Conservation (phyloP, 805 yeast genomes). For the Monosporozyma yasuniensis region DNA sequence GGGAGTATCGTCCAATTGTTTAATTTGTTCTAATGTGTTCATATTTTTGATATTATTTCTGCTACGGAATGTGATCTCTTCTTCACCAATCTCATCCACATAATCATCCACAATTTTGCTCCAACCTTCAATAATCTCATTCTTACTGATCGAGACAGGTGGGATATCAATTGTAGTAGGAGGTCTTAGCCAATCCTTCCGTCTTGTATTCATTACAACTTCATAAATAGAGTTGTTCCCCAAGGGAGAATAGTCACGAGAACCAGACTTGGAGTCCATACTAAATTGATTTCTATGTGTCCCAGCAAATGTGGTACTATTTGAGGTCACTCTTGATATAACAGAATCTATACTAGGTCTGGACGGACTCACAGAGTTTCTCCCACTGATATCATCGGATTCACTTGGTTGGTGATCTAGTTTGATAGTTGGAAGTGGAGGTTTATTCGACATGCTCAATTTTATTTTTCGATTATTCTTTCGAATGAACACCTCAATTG, state of each 20-base stretch:
- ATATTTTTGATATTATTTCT: slow-evolving; percentile 36
- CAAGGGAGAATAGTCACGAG: slow-evolving; percentile 28
- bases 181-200: slow-evolving; percentile 36
- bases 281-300: slow-evolving; percentile 6
- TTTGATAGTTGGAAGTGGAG: not conserved
- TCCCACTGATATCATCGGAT: not conserved
- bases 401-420: not conserved
- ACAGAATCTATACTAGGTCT: slow-evolving; percentile 10
- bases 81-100: slow-evolving; percentile 34
- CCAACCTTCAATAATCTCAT: slow-evolving; percentile 35
- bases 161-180: slow-evolving; percentile 86
- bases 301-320: slow-evolving; percentile 4
- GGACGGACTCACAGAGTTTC: not conserved
- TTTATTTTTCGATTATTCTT: not conserved
- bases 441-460: not conserved
- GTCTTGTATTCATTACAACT: slow-evolving; percentile 41
- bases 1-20: slow-evolving; percentile 24
- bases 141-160: slow-evolving; percentile 54
- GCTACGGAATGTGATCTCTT: slow-evolving; percentile 37
- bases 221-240: slow-evolving; percentile 62
- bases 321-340: slow-evolving; percentile 3
- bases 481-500: not conserved
- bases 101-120: slow-evolving; percentile 38
- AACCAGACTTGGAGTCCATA: slow-evolving; percentile 16
- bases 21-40: slow-evolving; percentile 31